Base-by-base conservation (phyloP, 441 rosid species). In the Populus hybrid region DNA sequence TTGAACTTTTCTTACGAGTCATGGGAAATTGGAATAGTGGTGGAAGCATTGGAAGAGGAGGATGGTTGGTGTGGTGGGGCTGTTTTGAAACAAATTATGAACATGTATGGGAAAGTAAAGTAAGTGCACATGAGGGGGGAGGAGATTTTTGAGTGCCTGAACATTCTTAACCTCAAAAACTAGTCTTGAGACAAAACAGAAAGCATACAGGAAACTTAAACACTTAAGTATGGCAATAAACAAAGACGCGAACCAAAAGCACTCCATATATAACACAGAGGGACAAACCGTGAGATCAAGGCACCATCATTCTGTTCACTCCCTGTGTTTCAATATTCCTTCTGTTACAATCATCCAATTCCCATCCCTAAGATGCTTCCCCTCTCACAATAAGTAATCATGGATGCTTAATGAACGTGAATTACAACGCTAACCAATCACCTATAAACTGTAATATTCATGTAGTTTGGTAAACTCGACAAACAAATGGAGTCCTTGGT, bases 31-130 rank as follows among this genome's bases (percentile, higher is more conserved):
- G 38, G 18, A 67, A 6, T 72, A 79, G 79, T 80, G 81, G 73
- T 63, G 78, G 80, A 84, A 80, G 80, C 74, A 82, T n/a, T 30
- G 35, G 26, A 6, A 32, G 69, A 28, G 53, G 36, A 24, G 70
- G 70, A 69, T 75, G 76, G 72, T 68, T 76, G 75, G 72, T 30
- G 63, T 77, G 75, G 86, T 80, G 85, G 85, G 89, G 82, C 79
- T 78, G 59, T 34, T 14, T 38, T 68, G 11, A 30, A 71, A 38
- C 69, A 78, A 68, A 69, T 26, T 26, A 26, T 26, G 67, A 74
- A 71, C 66, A 75, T 70, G 75, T 71, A 35, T 42, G 30, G 70
- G 88, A 84, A 83, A 84, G 83, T 80, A 85, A 89, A 10, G 11
- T 59, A 26, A 26, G 72, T 71, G 76, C 88, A 87, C 89, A 86